Evolutionary conservation across 768 basidiomycete species (phyloP), one percentile per base, ranked within the genome.

Genomic region (Boletus subcaerulescens): DNA sequence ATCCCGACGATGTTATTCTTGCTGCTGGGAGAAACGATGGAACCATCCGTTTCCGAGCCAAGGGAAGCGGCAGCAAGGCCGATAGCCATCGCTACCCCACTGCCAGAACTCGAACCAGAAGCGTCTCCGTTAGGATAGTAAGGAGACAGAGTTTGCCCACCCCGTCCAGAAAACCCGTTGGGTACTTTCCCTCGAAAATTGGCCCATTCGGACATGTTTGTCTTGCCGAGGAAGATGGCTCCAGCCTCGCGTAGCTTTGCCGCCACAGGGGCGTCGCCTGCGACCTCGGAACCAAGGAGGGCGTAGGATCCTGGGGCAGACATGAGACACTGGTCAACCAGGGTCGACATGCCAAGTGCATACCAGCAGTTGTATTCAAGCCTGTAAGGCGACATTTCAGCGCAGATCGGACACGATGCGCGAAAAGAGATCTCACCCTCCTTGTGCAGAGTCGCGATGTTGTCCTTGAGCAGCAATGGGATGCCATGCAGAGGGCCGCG

Each of bases 401-500:
- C 22, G 7, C 4, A 44, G 22, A 22, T 51, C 15, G 20, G 31
- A 12, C 8, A 17, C 4, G n/a, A 42, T 3, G 20, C 1, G 5
- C 24, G 9, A 41, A 31, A 42, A 1, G 29, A 12, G 13, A 9
- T 43, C 67, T 52, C 55, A 67, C 68, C 66, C 39, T 74, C 72
- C 18, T 62, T 52, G 56, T 64, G 52, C n/a, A 66, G 26, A 13
- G 72, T 74, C 8, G 71, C 72, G 24, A 74, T 69, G 55, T 73
- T 74, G 54, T 73, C 83, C 65, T 85, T 84, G 32, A 85, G 61
- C 8, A 85, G 60, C n/a, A 84, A 66, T 0, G 82, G 83, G 39
- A 85, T 85, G 0, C 84, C 84, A 60, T 85, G 83, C 48, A 85
- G 56, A 5, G 64, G 64, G 11, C 81, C 75, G 38, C 80, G 74